Evolutionary conservation across 2,329 filamentous ascomycete species (phyloP), one percentile per base, ranked within the genome.

Genomic region (Pseudohalonectria lignicola): DNA sequence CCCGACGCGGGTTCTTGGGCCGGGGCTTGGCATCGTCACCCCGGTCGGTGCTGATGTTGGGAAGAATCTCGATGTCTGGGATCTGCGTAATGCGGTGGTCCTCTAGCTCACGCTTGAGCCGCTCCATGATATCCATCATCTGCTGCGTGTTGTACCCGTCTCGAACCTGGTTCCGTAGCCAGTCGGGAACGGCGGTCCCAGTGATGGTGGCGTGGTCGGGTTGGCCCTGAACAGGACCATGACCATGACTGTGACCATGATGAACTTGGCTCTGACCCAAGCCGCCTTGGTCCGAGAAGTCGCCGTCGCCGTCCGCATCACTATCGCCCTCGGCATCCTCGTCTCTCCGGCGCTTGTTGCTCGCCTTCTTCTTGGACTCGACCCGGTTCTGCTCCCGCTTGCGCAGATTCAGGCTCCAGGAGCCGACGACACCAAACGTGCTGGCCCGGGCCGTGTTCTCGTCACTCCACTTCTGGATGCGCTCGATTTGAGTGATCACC

Each of bases 381-480:
- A 76, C 58, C 4, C 76, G 69, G 47, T 71, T 65, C 49, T 76
- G 66, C 51, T 83, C 79, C 12, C 80, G 72, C 57, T 79, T 80
- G 32, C 79, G 69, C 34, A 79, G 65, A 5, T 67, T 69, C 6
- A 86, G 56, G 2, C 72, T 67, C 73, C 81, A 86, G 46, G 66
- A 63, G 18, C 62, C 56, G 4, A 82, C 66, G 3, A 72, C 60
- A 1, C 67, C 68, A 0, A 41, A 37, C 2, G 56, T 48, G 15
- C 50, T 42, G 1, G 55, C 57, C 1, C 44, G 48, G 11, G 45
- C 49, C 28, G 56, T 48, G 42, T 78, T 76, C 3, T 58, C 49
- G 23, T 70, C 61, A 42, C 69, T 75, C 82, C 81, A 86, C 0
- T 60, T 57, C 44, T 80, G 67, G 34, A 87, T 70, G 1, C 74